Evolutionary conservation across 1,284 basidiomycete species (phyloP).

Genomic region (Pisolithus thermaeus): DNA sequence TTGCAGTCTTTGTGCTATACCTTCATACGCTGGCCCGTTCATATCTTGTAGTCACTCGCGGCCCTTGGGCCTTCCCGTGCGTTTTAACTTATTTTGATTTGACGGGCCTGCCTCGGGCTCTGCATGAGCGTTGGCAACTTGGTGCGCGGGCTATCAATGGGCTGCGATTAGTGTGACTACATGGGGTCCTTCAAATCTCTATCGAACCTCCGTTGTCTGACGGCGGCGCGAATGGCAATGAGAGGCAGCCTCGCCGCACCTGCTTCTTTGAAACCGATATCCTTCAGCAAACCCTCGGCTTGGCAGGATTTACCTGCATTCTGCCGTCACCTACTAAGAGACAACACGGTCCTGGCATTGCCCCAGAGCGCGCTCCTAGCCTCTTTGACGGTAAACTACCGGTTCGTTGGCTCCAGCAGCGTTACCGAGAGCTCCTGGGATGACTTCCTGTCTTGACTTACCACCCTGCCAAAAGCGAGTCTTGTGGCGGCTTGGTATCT

Average conservation of each 20-base stretch:
- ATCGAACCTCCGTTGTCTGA: constrained; percentile 3
- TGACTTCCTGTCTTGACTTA: constrained; percentile 52
- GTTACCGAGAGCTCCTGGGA: constrained; percentile 56
- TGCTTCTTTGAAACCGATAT: constrained; percentile 42
- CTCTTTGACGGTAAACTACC: constrained; percentile 30
- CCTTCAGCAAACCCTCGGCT: constrained; percentile 41
- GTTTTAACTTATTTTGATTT: too few species aligned
- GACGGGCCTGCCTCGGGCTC: too few species aligned
- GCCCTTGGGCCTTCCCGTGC: too few species aligned
- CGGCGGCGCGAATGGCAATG: constrained; percentile 3
- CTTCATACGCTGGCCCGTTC: too few species aligned
- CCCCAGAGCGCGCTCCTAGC: constrained; percentile 4
- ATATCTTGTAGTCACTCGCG: too few species aligned
- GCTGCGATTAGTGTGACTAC: too few species aligned
- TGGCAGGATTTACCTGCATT: constrained; percentile 34
- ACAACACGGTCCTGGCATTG: constrained; percentile 2
- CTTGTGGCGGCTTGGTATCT: constrained; percentile 24
- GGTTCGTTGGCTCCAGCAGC: constrained; percentile 58
- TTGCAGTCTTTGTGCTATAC: too few species aligned
- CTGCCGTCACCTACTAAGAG: constrained; percentile 7
- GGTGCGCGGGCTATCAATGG: too few species aligned
- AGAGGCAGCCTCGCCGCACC: constrained; percentile 26
- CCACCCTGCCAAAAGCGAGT: constrained; percentile 8
- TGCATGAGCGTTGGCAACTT: too few species aligned
- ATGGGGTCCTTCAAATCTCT: constrained; percentile 47